Base-by-base conservation (phyloP, 164 flowering plant genomes). In the Macadamia integrifolia region DNA sequence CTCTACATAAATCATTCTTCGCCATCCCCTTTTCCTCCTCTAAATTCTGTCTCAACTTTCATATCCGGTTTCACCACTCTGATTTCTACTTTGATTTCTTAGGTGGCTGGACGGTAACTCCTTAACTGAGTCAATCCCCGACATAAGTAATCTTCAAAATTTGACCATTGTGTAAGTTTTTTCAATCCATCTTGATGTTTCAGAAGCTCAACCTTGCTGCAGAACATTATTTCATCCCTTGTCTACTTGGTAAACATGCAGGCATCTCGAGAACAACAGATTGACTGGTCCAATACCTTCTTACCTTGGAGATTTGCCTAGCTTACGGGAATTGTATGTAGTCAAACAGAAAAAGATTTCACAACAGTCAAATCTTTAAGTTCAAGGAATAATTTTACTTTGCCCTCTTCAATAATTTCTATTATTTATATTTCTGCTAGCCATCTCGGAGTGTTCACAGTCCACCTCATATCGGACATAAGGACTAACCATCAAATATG, bases 251-350 rank as follows among this genome's bases (percentile, higher is more conserved):
- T 62, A 43, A 64, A 65, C 44, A 53, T 84, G 85, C 90, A 93
- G 98, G 80, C 98, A 94, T 83, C 80, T 94, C 44, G 97, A 91
- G 80, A 86, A 91, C 85, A 94, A 94, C 73, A 72, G 74, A 68
- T 74, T 91, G 56, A 84, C 77, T 67, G 97, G 98, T 57, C 77
- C 80, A 61, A 60, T 94, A 68, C 97, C 98, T 52, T 79, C 89
- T 68, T 87, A 79, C 77, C 73, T 94, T 30, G 86, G 86, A n/a
- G 77, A 77, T 64, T 78, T 94, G 67, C 92, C 88, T 53, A 84
- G 72, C 81, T 84, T 91, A 67, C 80, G 66, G 69, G 98, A 86
- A 82, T 66, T 94, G 97, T 92, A 87, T 23, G 97, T 78, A 60
- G 28, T 61, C 65, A 11, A 3, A 2, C 40, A 35, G 40, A 35